Evolutionary conservation across 2,329 filamentous ascomycete species (phyloP), one percentile per base, ranked within the genome.

Genomic region (Aureobasidium sp.): DNA sequence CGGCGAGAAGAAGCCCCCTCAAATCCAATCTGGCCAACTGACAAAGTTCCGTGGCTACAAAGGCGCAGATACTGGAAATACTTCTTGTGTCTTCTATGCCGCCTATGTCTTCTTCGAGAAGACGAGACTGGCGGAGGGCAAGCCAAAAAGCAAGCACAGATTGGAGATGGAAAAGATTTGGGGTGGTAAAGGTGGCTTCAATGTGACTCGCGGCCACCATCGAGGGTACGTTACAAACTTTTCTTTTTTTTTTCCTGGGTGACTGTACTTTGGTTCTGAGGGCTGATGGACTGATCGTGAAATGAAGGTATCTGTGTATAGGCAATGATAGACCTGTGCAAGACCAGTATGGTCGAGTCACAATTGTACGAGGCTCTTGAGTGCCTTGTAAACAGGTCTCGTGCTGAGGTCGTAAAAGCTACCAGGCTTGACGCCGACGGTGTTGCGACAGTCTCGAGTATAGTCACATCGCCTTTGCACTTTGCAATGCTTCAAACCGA

Each of bases 31-130:
- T 3, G 76, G 75, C 52, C 75, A 80, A 62, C 73, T 85, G 20
- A 74, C 73, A 36, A 72, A 75, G 43, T 86, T 85, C 66, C 75
- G 83, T 56, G 69, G 68, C 6, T 81, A 81, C 67, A 81, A 78
- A 61, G 82, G 82, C 0, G 63, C 76, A 0, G 73, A 71, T 10
- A 73, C 74, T 2, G 83, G 83, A 5, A 81, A 81, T 59, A 79
- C 76, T 2, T 80, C 73, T 59, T 66, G 67, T 9, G 73, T 80
- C 1, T 86, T 79, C 67, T 85, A 86, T 66, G 78, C 77, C 3
- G 76, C 74, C 0, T 86, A 85, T 67, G 77, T 83, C 24, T 84
- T 79, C 69, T 86, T 86, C 66, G 82, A 86, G 73, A 86, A 85
- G 74, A 65, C 81, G 66, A 72, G 82, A 17, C 71, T 85, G 60